Base-by-base conservation (phyloP, 139 green algal species). In the Chlorella sp. region DNA sequence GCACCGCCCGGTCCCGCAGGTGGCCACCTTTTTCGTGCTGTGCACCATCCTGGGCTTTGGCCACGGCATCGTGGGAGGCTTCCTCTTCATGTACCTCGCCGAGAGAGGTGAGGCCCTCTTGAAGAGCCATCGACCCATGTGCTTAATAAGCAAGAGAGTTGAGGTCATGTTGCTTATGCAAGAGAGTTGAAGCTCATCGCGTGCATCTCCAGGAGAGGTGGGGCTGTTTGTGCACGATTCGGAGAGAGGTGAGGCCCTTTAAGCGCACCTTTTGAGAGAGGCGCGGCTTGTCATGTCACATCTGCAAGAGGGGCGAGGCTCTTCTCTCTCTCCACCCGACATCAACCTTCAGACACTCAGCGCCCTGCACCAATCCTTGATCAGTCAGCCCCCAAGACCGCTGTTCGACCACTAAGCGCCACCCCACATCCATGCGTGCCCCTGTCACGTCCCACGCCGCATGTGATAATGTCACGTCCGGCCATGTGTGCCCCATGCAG, bases 71-170 rank as follows among this genome's bases (percentile, higher is more conserved):
- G 68, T 91, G 30, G 88, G 88, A 4, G 40, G 28, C 9, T 91
- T 89, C 78, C 88, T 91, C 57, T 91, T 91, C 61, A 88, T 91
- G 64, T 83, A 53, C 64, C 30, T 91, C 39, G 39, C 60, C 18
- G 61, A 91, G 37, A 19, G 36, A 2, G 88, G 88, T 87, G 88
- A 39, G 85, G 42, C 48, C 0, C 0, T 12, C 14, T 81, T 15
- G 0, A 71, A 26, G 60, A 68, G 14, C 15, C 60, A 26, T 14
- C 60, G 60, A 14, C 60, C 60, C 69, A 15, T 16, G 32, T 82
- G 34, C 34, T 57, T n/a, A 34, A 15, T 53, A 48, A 22, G n/a
- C n/a, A 16, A 34, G 16, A 34, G 76, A 82, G 76, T 24, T 68
- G 60, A 14, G 15, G 14, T 14, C 60, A 68, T 14, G 60, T 18